phyloP scores from a whole-genome alignment of 2,329 filamentous ascomycete species.

The Fusarium armeniacum region DNA sequence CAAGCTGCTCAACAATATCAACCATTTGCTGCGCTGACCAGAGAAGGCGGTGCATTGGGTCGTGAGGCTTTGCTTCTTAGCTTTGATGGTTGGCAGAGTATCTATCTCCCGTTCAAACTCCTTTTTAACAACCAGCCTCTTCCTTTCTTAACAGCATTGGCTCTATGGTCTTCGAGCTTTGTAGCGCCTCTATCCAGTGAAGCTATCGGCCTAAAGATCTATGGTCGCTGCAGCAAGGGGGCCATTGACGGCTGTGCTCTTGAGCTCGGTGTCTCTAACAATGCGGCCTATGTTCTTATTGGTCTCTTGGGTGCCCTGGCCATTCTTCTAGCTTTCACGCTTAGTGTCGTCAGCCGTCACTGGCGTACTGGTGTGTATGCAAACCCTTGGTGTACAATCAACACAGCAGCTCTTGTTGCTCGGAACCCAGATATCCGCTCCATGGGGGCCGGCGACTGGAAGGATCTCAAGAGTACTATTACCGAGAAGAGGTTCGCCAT shows the following conservation, averaged over 20 bases:
- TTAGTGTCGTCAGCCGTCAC: conserved; percentile 36
- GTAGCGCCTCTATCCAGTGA: conserved; percentile 42
- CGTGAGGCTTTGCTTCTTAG: conserved; percentile 59
- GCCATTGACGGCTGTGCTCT: conserved; percentile 42
- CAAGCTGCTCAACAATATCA: conserved; percentile 59
- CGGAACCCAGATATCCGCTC: conserved; percentile 40
- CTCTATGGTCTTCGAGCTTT: conserved; percentile 24
- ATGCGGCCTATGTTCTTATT: conserved; percentile 31
- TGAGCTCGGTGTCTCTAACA: conserved; percentile 38
- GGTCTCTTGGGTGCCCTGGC: conserved; percentile 27
- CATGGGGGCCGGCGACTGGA: conserved; percentile 31
- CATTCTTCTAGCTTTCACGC: conserved; percentile 19
- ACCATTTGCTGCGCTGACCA: conserved; percentile 60
- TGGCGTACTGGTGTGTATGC: conserved; percentile 44
- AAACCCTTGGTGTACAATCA: conserved; percentile 43
- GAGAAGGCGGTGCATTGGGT: conserved; percentile 55
- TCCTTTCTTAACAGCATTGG: conserved; percentile 36
- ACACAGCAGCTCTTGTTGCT: conserved; percentile 40
- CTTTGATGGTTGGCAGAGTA: conserved; percentile 56
- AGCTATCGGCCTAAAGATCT: conserved; percentile 45
- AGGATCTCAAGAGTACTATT: conserved; percentile 25
- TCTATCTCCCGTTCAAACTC: conserved; percentile 54
- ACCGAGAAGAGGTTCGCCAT: conserved; percentile 35
- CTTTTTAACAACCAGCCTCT: conserved; percentile 55
- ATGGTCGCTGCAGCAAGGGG: conserved; percentile 34